A percentile compares a stretch with the other conserved stretches of the same genome.
Conservation (phyloP, 495 filamentous ascomycete species). For the Tetracladium setigerum region DNA sequence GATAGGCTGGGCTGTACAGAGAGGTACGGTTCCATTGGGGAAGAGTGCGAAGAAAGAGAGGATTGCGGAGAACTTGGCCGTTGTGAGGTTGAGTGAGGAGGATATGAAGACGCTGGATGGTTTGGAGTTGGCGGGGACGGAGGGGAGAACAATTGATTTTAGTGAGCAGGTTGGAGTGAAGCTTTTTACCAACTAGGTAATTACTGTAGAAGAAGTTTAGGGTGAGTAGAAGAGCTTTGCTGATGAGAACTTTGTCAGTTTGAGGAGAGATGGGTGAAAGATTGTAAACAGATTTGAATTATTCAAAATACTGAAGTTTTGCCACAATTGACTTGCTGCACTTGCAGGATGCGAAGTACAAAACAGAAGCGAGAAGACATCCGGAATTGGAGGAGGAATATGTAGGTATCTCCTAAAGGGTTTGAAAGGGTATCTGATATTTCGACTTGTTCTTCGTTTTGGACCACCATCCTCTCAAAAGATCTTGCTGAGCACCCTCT, state of each 20-base stretch:
- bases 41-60: slow-evolving; percentile 28
- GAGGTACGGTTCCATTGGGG: slow-evolving; percentile 27
- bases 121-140: slow-evolving; percentile 4
- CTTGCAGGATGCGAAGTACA: too few relatives aligned
- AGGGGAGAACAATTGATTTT: slow-evolving; percentile 5
- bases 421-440: too few relatives aligned
- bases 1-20: slow-evolving; percentile 1
- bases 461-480: slow-evolving; percentile 42
- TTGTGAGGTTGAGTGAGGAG: slow-evolving; percentile 24
- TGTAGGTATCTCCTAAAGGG: too few relatives aligned
- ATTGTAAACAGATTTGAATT: too few relatives aligned
- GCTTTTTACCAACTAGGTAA: neutral
- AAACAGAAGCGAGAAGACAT: too few relatives aligned
- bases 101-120: slow-evolving; percentile 23
- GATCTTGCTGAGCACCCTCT: slow-evolving; percentile 74
- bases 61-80: slow-evolving; percentile 24
- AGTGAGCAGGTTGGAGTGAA: slow-evolving; percentile 1
- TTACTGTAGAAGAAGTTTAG: neutral
- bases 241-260: too few relatives aligned
- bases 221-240: too few relatives aligned
- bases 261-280: too few relatives aligned
- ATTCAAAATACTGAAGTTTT: too few relatives aligned
- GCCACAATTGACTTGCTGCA: too few relatives aligned
- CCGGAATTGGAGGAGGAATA: too few relatives aligned
- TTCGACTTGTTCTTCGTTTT: neutral